Base-by-base conservation (phyloP, 345 rosid genomes). In the Ricinus communis region DNA sequence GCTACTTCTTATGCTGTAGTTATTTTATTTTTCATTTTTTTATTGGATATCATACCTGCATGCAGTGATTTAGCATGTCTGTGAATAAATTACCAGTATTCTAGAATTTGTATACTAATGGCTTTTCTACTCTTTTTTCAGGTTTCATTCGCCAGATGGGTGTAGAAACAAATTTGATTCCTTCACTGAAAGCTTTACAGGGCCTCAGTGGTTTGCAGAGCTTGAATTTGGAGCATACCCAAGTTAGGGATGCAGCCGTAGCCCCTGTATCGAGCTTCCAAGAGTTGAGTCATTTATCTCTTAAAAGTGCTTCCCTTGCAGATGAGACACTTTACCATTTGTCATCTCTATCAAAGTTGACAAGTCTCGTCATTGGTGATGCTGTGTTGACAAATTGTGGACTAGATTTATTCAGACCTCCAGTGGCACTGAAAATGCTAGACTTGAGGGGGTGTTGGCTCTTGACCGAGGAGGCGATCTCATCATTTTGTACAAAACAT, bases 361-460 rank as follows among this genome's bases (percentile, higher is more conserved):
- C 77, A 54, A 53, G 72, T 69, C 91, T 95, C 9, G 65, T 76
- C 16, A 66, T 95, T 52, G 72, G 77, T 18, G 92, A 90, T 73
- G 93, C 91, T 13, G 91, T 95, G 33, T 62, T 95, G 79, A 95
- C 99, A 43, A 70, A 77, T 69, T 15, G 15, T 1, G 97, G 96
- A 49, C 85, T 95, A 41, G 85, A 74, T 16, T 77, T 80, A 18
- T 91, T 88, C 80, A 85, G 72, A 28, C 89, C 97, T 38, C 92
- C 88, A 0, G 30, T 75, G 46, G 59, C 79, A 55, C 81, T 94
- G 18, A 82, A 84, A 71, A 54, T 73, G 59, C 85, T 94, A 38
- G 90, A 94, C 79, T 84, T 94, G 70, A 87, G 79, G 75, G 98
- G 96, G 33, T 92, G 97, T 77, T 95, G 99, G 99, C 97, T 95